Evolutionary conservation across 495 filamentous ascomycete species (phyloP), one percentile per base, ranked within the genome.

Genomic region (Elasticomyces elasticus): DNA sequence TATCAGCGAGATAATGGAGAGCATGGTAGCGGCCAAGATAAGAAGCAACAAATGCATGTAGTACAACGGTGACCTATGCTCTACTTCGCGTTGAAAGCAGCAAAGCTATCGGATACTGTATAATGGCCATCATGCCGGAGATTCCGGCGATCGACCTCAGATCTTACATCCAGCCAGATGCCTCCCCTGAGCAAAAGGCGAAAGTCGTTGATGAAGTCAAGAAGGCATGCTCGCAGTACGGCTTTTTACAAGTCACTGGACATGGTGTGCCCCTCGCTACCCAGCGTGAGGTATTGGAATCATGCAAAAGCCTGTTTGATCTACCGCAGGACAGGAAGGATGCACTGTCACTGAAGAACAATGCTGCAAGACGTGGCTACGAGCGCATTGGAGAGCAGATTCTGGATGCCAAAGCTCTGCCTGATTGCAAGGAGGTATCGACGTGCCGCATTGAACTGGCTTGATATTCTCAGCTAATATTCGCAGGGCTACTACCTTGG

Each of bases 221-320:
- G 0, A 52, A 67, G 27, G 69, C 68, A 3, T 65, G 59, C 49
- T n/a, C n/a, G 1, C 40, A 50, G 15, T 67, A 73, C 58, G 74
- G 74, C n/a, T 78, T 77, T 58, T 75, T 78, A 61, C 73, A 76
- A 53, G 66, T 74, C 48, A 71, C 58, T 7, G 70, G 71, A 58
- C 75, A 78, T 51, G 69, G 71, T 42, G 64, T 78, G 1, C 65
- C 69, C 25, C 33, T 60, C 12, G 49, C 27, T 1, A 5, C 37
- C 24, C 68, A 69, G 40, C 43, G 59, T 5, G 49, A 46, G 0
- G 22, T 71, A 19, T 26, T 72, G 17, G 17, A 60, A 19, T 44
- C 52, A 46, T 52, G 56, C 10, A 55, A 59, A 12, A 62, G 26
- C 6, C 50, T 72, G 11, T 72, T 72, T 49, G 56, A 47, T 35